A percentile compares a stretch with the other conserved stretches of the same genome.
Evolutionary conservation across 108 stramenopile species (phyloP).

Genomic region (Cyclotella choctawhatcheeana): DNA sequence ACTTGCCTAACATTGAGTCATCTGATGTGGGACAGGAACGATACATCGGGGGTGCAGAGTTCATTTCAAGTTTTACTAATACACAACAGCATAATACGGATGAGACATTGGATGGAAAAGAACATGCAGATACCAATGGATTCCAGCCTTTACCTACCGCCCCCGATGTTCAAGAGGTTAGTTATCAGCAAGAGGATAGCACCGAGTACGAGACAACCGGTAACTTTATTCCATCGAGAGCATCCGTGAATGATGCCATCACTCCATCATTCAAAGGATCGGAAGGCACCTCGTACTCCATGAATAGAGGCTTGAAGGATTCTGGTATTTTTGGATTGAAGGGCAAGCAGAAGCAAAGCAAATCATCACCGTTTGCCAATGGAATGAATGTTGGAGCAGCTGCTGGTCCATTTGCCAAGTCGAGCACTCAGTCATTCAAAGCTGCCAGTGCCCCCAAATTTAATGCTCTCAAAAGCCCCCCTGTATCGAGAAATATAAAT

Average conservation of each 20-base stretch:
- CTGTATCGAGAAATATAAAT: too few species aligned
- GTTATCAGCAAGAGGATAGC: too few species aligned
- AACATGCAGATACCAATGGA: not conserved
- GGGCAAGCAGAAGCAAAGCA: not conserved
- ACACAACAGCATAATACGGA: too few species aligned
- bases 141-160: not conserved
- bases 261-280: not conserved
- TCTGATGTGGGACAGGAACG: not conserved
- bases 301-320: not conserved
- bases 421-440: not conserved
- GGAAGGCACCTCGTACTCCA: too few species aligned
- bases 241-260: not conserved
- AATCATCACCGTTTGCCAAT: too few species aligned
- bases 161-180: not conserved
- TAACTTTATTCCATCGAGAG: too few species aligned
- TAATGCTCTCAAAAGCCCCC: not conserved
- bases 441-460: not conserved
- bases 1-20: not conserved
- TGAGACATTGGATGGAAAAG: too few species aligned
- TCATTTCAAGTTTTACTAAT: too few species aligned
- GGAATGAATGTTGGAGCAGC: too few species aligned
- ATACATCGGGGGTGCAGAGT: too few species aligned
- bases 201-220: too few species aligned
- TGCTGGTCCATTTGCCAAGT: constrained; percentile 1
- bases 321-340: not conserved